These are phyloP conservation scores for Wallacemonas sp. DNA, from an alignment of 208 protist species.

Conservation along the genomic window DNA sequence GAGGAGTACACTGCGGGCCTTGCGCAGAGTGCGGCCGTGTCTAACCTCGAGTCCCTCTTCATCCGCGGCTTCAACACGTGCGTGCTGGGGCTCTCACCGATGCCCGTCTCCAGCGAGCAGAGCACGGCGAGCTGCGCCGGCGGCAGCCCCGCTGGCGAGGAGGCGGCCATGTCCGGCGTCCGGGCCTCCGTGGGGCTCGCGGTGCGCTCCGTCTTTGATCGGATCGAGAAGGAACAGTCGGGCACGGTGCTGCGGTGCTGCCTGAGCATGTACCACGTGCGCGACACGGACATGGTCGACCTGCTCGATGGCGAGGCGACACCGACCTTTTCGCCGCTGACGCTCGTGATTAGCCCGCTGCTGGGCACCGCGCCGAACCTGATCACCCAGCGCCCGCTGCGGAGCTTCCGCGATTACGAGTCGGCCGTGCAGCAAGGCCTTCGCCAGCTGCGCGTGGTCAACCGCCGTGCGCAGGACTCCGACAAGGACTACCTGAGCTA, in stretches of 20 bases:
- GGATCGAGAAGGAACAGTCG: neutral
- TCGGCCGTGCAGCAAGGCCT: slow-evolving; percentile 3
- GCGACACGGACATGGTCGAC: slow-evolving; percentile 21
- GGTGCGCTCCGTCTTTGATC: slow-evolving; percentile 10
- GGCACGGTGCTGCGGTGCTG: slow-evolving; percentile 24
- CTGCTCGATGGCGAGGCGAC: slow-evolving; percentile 16
- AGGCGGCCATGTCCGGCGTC: neutral
- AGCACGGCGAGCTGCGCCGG: neutral
- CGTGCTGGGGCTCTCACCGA: slow-evolving; percentile 2
- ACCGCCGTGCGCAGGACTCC: neutral
- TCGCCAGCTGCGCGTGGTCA: neutral
- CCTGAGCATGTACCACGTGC: slow-evolving; percentile 27
- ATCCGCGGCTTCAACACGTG: slow-evolving; percentile 16
- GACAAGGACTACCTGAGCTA: slow-evolving; percentile 16
- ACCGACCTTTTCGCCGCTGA: slow-evolving; percentile 9
- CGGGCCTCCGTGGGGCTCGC: neutral
- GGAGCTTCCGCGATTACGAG: slow-evolving; percentile 5
- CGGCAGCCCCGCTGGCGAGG: slow-evolving; percentile 10
- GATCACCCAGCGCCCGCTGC: slow-evolving; percentile 12
- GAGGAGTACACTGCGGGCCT: neutral
- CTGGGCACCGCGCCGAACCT: slow-evolving; percentile 15
- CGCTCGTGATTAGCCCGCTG: slow-evolving; percentile 19
- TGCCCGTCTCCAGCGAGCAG: neutral
- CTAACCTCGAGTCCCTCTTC: slow-evolving; percentile 7
- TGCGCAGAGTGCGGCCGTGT: neutral